These are phyloP conservation scores for Zostera marina DNA, from an alignment of 116 monocot genomes.

Conservation along the genomic window DNA sequence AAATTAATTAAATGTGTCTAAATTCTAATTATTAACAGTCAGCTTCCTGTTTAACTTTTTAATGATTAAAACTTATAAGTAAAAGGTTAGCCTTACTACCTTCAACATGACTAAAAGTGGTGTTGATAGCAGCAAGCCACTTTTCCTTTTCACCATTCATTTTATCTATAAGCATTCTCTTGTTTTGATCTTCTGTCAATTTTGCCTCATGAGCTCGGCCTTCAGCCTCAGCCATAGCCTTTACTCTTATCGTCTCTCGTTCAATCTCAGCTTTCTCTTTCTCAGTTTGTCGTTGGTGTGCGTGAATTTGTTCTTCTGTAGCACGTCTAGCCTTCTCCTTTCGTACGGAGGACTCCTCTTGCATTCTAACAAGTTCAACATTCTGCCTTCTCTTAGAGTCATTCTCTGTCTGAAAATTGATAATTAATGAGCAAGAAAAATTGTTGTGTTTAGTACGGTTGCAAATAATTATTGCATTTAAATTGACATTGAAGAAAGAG, in stretches of 20 bases:
- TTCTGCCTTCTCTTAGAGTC: constrained; percentile 65
- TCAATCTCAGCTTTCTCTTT: constrained; percentile 38
- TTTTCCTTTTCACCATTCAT: constrained; percentile 81
- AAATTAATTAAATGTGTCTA: too few relatives aligned
- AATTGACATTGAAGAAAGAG: background rate
- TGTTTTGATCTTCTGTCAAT: constrained; percentile 33
- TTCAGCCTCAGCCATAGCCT: constrained; percentile 41
- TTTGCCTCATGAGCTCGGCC: constrained; percentile 34
- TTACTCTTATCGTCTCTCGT: constrained; percentile 30
- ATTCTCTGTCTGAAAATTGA: constrained; percentile 54
- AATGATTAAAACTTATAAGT: too few relatives aligned
- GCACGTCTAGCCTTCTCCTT: constrained; percentile 36
- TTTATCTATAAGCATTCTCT: constrained; percentile 63
- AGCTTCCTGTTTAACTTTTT: too few relatives aligned
- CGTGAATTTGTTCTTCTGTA: constrained; percentile 49
- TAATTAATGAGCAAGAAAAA: background rate
- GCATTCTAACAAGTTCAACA: constrained; percentile 90
- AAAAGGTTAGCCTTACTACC: constrained; percentile 18
- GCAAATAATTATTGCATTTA: background rate
- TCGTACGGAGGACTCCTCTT: constrained; percentile 53
- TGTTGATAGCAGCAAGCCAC: constrained; percentile 87
- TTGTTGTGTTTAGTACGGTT: background rate
- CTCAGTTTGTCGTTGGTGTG: constrained; percentile 36
- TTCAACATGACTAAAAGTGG: constrained; percentile 90
- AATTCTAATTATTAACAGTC: too few relatives aligned